Evolutionary conservation across 495 filamentous ascomycete species (phyloP).

Genomic region (Penicillium crystallinum): DNA sequence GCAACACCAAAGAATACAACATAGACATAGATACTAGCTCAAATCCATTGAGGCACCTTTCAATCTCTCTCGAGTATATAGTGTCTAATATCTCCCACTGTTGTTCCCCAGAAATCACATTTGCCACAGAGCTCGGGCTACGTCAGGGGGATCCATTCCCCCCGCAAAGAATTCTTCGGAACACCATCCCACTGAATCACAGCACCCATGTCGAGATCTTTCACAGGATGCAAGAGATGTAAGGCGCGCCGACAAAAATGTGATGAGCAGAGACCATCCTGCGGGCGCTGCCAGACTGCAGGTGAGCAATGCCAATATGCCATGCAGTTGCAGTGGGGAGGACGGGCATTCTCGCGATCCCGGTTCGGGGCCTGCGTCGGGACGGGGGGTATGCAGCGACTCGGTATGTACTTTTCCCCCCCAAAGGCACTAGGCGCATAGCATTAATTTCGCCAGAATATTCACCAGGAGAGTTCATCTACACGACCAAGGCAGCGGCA

Average conservation of each 20-base stretch:
- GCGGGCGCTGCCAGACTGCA: conserved; percentile 35
- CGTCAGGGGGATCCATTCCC: conserved; percentile 16
- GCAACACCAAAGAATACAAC: neutral
- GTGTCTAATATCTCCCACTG: too few species aligned
- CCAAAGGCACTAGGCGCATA: neutral
- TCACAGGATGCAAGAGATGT: conserved; percentile 44
- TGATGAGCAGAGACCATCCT: conserved; percentile 38
- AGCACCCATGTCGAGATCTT: conserved; percentile 43
- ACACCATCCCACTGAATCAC: conserved; percentile 4
- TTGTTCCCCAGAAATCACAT: conserved; percentile 6
- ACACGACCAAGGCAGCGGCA: conserved; percentile 30
- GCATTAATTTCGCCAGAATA: conserved; percentile 29
- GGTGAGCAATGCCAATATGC: conserved; percentile 33
- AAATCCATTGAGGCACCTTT: neutral
- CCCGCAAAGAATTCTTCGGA: conserved; percentile 24
- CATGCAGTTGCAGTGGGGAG: conserved; percentile 39
- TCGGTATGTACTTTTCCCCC: conserved; percentile 27
- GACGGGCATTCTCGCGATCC: conserved; percentile 41
- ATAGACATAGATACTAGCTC: neutral
- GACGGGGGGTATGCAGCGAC: conserved; percentile 38
- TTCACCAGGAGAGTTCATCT: conserved; percentile 45
- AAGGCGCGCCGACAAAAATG: conserved; percentile 44
- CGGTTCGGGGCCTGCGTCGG: conserved; percentile 43
- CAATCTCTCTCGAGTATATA: neutral
- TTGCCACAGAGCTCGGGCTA: conserved; percentile 9